phyloP scores from a whole-genome alignment of 352 stramenopile genomes.

The Phytophthora ramorum region DNA sequence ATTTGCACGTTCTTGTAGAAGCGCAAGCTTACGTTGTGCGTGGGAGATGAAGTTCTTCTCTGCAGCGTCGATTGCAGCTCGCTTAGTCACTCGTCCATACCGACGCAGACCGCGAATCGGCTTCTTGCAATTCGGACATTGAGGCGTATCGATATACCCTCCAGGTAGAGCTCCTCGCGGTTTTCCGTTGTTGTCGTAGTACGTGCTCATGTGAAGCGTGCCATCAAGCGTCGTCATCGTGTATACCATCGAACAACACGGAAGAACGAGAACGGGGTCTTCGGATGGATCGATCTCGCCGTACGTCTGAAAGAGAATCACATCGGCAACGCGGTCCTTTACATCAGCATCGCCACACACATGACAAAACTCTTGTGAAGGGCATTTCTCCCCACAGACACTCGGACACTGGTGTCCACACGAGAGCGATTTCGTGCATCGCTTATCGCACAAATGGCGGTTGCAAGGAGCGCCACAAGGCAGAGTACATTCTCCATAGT shows the following conservation, averaged over 20 bases:
- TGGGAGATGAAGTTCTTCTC: conserved; percentile 62
- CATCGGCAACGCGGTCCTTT: conserved; percentile 56
- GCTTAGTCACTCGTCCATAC: conserved; percentile 54
- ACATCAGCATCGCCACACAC: conserved; percentile 50
- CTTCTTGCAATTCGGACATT: conserved; percentile 55
- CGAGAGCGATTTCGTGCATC: conserved; percentile 53
- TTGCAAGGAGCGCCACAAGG: conserved; percentile 67
- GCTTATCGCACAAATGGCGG: conserved; percentile 47
- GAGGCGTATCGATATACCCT: conserved; percentile 37
- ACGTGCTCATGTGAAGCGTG: conserved; percentile 42
- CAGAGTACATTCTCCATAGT: conserved; percentile 57
- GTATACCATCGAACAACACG: conserved; percentile 73
- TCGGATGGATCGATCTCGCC: conserved; percentile 63
- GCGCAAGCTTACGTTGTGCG: conserved; percentile 23
- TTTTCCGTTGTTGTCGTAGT: conserved; percentile 41
- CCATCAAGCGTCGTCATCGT: conserved; percentile 81
- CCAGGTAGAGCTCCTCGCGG: conserved; percentile 26
- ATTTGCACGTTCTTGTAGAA: conserved; percentile 37
- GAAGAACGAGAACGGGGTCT: conserved; percentile 73
- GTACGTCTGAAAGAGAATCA: conserved; percentile 70
- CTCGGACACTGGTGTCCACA: conserved; percentile 83
- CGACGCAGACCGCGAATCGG: conserved; percentile 51
- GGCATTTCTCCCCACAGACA: conserved; percentile 82
- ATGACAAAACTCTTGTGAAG: conserved; percentile 57
- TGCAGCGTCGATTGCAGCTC: conserved; percentile 42